phyloP scores from a whole-genome alignment of 768 basidiomycete genomes.

The Kwoniella bestiolae region DNA sequence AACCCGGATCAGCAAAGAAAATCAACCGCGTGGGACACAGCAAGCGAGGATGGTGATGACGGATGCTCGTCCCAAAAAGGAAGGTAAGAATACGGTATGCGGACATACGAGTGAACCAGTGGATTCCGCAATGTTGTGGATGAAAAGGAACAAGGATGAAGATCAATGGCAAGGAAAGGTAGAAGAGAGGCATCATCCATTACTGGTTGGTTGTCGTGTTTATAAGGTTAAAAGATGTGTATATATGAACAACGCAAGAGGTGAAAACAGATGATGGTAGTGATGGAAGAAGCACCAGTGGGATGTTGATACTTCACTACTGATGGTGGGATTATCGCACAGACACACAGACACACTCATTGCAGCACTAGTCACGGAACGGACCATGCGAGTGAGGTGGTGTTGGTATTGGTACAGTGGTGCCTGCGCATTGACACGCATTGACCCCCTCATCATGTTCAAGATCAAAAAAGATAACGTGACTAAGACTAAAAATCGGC shows the following conservation, averaged over 20 bases:
- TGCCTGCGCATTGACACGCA: too few species aligned
- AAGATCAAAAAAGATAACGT: not conserved
- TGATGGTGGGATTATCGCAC: constrained; percentile 1
- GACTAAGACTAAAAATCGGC: not conserved
- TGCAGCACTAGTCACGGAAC: not conserved
- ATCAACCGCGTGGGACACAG: not conserved
- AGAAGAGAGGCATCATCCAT: too few species aligned
- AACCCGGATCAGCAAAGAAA: not conserved
- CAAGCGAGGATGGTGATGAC: not conserved
- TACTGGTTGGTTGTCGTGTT: too few species aligned
- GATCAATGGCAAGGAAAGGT: not conserved
- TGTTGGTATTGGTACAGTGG: not conserved
- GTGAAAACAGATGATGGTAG: not conserved
- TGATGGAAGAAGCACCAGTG: not conserved
- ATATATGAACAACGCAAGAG: not conserved
- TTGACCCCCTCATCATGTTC: too few species aligned
- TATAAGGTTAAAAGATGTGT: not conserved
- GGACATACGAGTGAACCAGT: not conserved
- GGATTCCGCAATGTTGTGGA: not conserved
- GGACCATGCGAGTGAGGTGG: not conserved
- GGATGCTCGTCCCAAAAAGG: too few species aligned
- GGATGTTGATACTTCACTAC: too few species aligned
- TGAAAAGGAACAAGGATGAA: not conserved
- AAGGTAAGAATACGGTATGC: not conserved
- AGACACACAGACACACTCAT: not conserved